Conservation (phyloP, 441 rosid species). For the Mallotus japonicus region DNA sequence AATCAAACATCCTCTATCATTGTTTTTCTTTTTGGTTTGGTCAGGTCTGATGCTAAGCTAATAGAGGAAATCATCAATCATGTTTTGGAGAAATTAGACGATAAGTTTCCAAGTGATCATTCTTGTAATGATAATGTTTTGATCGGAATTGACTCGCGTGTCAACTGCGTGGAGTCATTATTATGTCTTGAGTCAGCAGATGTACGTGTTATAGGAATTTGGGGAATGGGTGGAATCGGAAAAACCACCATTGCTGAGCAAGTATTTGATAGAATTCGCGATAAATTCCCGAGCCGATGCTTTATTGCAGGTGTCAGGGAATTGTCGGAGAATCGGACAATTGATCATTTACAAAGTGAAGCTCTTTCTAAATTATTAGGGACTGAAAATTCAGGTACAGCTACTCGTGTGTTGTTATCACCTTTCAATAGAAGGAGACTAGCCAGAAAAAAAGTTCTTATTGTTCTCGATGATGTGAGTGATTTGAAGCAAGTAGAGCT, state of each 20-base stretch:
- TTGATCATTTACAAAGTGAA: background rate
- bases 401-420: background rate
- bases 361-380: background rate
- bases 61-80: background rate
- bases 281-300: background rate
- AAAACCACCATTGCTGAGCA: background rate
- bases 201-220: conserved; percentile 14
- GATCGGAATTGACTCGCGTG: conserved; percentile 19
- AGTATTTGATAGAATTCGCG: background rate
- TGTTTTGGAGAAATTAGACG: background rate
- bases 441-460: background rate
- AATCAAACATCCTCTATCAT: too few relatives aligned
- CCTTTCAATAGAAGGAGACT: background rate
- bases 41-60: conserved; percentile 8
- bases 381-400: background rate
- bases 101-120: background rate
- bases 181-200: background rate
- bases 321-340: background rate
- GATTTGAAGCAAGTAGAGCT: background rate
- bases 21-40: background rate
- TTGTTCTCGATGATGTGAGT: conserved; percentile 22
- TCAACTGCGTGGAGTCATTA: background rate
- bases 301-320: background rate
- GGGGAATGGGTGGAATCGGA: conserved; percentile 21
- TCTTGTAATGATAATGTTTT: background rate